A percentile compares a stretch with the other conserved stretches of the same genome.
Evolutionary conservation across 306 rosid genomes (phyloP).

Genomic region (Sechiopsis laciniata): DNA sequence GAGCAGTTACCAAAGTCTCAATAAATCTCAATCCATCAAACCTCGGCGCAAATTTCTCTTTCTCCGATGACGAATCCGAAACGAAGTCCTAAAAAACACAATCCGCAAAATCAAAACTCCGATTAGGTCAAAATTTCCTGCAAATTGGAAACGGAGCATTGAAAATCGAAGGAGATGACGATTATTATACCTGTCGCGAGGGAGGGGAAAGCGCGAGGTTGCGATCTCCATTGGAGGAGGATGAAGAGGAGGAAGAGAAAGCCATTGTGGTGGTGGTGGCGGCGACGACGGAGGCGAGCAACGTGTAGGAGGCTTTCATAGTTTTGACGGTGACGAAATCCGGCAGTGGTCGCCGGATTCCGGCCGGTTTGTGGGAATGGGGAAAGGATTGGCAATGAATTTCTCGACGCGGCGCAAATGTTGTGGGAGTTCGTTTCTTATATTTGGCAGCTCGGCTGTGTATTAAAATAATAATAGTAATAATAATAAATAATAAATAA

Average conservation of each 20-base stretch:
- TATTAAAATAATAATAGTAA: neutral
- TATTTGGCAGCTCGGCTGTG: neutral
- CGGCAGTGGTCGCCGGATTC: conserved; percentile 38
- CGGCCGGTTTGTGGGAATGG: conserved; percentile 18
- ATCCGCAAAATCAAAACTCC: neutral
- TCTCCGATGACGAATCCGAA: conserved; percentile 24
- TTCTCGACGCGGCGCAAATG: neutral
- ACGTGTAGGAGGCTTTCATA: conserved; percentile 44
- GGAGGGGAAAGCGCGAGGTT: conserved; percentile 14
- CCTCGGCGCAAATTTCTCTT: conserved; percentile 73
- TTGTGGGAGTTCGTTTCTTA: neutral
- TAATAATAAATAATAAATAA: no score
- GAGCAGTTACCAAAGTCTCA: conserved; percentile 87
- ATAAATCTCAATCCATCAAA: conserved; percentile 90
- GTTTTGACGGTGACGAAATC: conserved; percentile 27
- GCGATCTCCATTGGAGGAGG: conserved; percentile 19
- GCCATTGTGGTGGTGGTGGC: conserved; percentile 38
- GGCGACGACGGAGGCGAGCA: conserved; percentile 45
- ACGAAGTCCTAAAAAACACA: conserved; percentile 19
- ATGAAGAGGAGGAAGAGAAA: conserved; percentile 26
- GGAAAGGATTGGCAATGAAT: neutral
- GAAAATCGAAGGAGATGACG: neutral
- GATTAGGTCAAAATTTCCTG: neutral
- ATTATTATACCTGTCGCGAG: conserved; percentile 23
- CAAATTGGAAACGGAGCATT: neutral